phyloP scores from a whole-genome alignment of 148 eudicot genomes.

The Nepenthes mirabilis region DNA sequence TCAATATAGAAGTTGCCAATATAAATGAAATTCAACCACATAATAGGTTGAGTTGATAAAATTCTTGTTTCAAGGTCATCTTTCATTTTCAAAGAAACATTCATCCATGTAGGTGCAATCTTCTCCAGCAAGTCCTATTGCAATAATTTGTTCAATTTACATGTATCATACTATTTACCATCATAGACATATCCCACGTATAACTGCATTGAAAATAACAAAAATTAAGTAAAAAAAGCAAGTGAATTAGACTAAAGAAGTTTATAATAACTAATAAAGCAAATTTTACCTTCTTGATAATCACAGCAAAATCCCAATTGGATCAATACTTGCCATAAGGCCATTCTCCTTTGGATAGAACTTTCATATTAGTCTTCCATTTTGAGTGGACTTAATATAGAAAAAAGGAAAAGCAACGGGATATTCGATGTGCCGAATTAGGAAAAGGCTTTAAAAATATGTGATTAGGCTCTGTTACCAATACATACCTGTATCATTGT shows the following conservation, averaged over 20 bases:
- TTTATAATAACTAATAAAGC: constrained; percentile 78
- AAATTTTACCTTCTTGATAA: constrained; percentile 4
- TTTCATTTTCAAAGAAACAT: constrained; percentile 82
- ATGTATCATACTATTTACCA: no score
- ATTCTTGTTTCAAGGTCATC: constrained; percentile 80
- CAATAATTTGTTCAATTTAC: not conserved
- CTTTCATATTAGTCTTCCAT: constrained; percentile 66
- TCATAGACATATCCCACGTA: no score
- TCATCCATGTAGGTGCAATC: constrained; percentile 96
- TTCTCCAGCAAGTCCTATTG: constrained; percentile 41
- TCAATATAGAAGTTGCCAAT: no score
- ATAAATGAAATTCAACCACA: no score
- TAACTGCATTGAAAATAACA: not conserved
- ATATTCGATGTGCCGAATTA: constrained; percentile 60
- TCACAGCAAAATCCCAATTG: constrained; percentile 47
- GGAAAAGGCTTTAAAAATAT: constrained; percentile 76
- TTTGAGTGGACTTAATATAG: constrained; percentile 73
- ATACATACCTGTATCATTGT: constrained; percentile 43
- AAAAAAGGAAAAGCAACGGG: constrained; percentile 92
- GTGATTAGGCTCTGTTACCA: constrained; percentile 98
- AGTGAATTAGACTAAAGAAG: constrained; percentile 8
- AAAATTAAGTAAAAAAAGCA: not conserved
- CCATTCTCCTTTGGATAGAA: constrained; percentile 72
- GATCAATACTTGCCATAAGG: constrained; percentile 83
- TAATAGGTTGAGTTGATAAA: no score